Evolutionary conservation across 108 stramenopile species (phyloP).

Genomic region (Chaetoceros tenuissimus): DNA sequence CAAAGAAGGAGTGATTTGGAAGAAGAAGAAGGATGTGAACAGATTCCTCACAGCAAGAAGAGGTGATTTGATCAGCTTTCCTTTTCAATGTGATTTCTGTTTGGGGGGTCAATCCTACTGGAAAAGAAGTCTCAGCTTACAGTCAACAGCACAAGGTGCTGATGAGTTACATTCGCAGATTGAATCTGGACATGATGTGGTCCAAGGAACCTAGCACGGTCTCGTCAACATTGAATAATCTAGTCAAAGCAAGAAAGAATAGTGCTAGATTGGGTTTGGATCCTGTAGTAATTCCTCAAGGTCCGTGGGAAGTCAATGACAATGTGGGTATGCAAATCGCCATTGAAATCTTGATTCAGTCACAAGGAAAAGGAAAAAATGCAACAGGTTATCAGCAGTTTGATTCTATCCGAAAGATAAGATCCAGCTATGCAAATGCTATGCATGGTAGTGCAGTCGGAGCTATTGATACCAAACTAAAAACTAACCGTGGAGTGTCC

Average conservation of each 20-base stretch:
- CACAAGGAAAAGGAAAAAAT: conserved; percentile 3
- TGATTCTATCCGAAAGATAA: background rate
- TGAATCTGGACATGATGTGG: conserved; percentile 8
- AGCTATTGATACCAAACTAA: too few species aligned
- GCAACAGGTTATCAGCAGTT: conserved; percentile 4
- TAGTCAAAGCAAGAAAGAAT: background rate
- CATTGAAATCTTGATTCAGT: conserved; percentile 7
- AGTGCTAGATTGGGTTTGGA: background rate
- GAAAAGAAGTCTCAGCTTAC: too few species aligned
- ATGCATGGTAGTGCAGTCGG: too few species aligned
- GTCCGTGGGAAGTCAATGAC: conserved; percentile 4
- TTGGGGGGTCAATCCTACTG: too few species aligned
- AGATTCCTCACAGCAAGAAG: too few species aligned
- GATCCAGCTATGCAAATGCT: background rate
- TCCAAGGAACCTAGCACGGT: conserved; percentile 1
- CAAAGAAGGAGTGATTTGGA: too few species aligned
- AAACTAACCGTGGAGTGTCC: too few species aligned
- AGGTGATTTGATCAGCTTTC: too few species aligned
- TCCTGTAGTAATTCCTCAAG: conserved; percentile 1
- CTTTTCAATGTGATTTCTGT: too few species aligned
- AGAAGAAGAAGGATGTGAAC: too few species aligned
- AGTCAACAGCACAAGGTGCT: too few species aligned
- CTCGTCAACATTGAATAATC: background rate
- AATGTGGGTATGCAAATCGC: conserved; percentile 9
- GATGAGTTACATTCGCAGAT: background rate